Evolutionary conservation across 2,329 filamentous ascomycete species (phyloP).

Genomic region (Aureobasidium pullulans): DNA sequence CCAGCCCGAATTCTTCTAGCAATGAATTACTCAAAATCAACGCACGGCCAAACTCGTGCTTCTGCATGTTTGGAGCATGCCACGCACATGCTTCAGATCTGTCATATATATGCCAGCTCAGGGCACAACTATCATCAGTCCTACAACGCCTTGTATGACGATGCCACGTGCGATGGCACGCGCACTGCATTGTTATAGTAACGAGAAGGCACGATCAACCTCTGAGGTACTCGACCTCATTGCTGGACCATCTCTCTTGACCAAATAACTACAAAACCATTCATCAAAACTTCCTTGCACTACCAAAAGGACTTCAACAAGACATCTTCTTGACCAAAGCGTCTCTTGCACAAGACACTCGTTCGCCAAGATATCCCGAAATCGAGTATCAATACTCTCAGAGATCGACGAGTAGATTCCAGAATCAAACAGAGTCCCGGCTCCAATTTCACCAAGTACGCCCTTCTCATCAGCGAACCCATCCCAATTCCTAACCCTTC

Average conservation of each 20-base stretch:
- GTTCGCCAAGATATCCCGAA: no score
- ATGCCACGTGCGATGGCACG: conserved; percentile 4
- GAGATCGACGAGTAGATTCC: no score
- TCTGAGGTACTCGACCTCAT: not conserved
- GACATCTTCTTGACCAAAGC: no score
- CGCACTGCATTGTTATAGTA: not conserved
- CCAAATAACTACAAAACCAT: not conserved
- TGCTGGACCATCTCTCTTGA: not conserved
- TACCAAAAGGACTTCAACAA: no score
- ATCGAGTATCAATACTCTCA: no score
- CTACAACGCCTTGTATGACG: not conserved
- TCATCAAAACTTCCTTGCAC: not conserved
- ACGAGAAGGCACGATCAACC: conserved; percentile 1
- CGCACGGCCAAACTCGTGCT: not conserved
- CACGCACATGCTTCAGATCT: no score
- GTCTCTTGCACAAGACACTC: no score
- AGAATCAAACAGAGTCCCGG: no score
- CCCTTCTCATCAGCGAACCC: not conserved
- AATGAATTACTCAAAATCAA: no score
- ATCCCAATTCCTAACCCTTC: not conserved
- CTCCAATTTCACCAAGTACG: not conserved
- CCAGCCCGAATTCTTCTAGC: no score
- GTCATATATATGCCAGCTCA: not conserved
- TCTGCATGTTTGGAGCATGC: not conserved
- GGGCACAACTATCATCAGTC: not conserved